Base-by-base conservation (phyloP, 1,139 yeast species). In the Magnusiomyces clavatus region DNA sequence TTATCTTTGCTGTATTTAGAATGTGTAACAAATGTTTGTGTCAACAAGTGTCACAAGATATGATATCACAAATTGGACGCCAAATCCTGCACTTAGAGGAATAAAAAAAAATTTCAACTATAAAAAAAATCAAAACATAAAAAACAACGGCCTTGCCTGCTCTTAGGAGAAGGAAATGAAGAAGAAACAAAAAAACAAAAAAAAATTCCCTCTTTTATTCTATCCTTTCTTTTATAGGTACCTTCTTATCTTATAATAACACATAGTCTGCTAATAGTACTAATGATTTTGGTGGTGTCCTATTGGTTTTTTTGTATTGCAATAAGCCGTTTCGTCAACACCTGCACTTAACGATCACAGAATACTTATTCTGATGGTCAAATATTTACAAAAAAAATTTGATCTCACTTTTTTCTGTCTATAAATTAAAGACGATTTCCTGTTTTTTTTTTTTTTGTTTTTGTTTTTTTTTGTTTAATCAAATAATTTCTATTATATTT, bases 281-380 rank as follows among this genome's bases (percentile, higher is more conserved):
- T 24, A 24, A 24, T 5, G 31, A 24, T 24, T n/a, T n/a, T n/a
- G n/a, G n/a, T 24, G 31, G 31, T 24, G 31, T 24, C 31, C 31
- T 24, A 24, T 24, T 24, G 8, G 8, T 4, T 24, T 24, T n/a
- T 24, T 24, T 24, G 31, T 24, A 8, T 24, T 24, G 8, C 8
- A 24, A 24, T 5, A 24, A 24, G 31, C 31, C 31, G 6, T 24
- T 24, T 24, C 31, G 43, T 39, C 43, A 46, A 39, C 43, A 38
- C 43, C 16, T 46, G 48, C 43, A 46, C 43, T 39, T 39, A 46
- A 46, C 38, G 48, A 37, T 46, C 48, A 35, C n/a, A 17, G 31
- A 44, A 6, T 3, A 4, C n/a, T n/a, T n/a, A n/a, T 10, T 16
- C 14, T 35, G 11, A 20, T 5, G 8, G 14, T 12, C 36, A 8